A percentile compares a stretch with the other conserved stretches of the same genome.
Conservation (phyloP, 1,139 yeast genomes). For the Pichia cactophila region DNA sequence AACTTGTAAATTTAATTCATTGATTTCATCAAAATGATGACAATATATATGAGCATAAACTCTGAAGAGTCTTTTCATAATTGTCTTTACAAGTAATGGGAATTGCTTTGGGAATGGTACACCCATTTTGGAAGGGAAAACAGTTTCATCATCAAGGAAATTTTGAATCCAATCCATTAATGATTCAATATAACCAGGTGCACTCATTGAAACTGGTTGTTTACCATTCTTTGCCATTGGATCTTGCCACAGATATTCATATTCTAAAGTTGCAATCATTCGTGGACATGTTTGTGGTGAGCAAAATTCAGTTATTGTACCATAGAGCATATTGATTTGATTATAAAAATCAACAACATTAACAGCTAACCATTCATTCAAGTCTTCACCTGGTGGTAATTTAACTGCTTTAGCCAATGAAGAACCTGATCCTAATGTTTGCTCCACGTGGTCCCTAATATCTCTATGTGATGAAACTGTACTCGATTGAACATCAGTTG, state of each 20-base stretch:
- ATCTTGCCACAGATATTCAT: slow-evolving; percentile 95
- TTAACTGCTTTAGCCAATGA: slow-evolving; percentile 88
- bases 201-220: slow-evolving; percentile 71
- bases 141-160: slow-evolving; percentile 78
- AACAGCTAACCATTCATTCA: slow-evolving; percentile 93
- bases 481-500: slow-evolving; percentile 25
- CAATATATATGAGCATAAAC: slow-evolving; percentile 98
- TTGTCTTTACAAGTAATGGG: slow-evolving; percentile 69
- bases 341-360: slow-evolving; percentile 88
- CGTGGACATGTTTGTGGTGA: slow-evolving; percentile 88
- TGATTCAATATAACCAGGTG: slow-evolving; percentile 90
- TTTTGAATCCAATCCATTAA: slow-evolving; percentile 93
- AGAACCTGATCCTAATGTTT: slow-evolving; percentile 88
- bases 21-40: slow-evolving; percentile 92
- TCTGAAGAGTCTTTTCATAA: slow-evolving; percentile 82
- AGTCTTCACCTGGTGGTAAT: slow-evolving; percentile 87
- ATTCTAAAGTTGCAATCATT: slow-evolving; percentile 96
- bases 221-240: slow-evolving; percentile 36
- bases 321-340: slow-evolving; percentile 94
- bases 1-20: slow-evolving; percentile 85
- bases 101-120: slow-evolving; percentile 69
- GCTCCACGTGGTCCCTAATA: slow-evolving; percentile 51
- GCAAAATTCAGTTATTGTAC: slow-evolving; percentile 93
- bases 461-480: slow-evolving; percentile 38
- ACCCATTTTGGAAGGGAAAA: slow-evolving; percentile 85